Conservation (phyloP, 176 grass and related monocot species). For the Ananas comosus region DNA sequence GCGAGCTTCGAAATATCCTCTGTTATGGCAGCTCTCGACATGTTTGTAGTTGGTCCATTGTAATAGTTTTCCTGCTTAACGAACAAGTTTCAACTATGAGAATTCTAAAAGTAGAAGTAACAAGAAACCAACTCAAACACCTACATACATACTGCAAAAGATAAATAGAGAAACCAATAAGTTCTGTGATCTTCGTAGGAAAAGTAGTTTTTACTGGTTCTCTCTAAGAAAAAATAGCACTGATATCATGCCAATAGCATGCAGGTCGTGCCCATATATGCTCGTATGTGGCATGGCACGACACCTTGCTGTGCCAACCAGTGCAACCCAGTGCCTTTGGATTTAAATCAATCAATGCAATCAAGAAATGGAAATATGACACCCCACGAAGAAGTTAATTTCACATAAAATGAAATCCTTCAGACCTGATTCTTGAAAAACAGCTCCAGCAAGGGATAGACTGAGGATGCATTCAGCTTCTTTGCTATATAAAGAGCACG, state of each 20-base stretch:
- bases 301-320: neutral
- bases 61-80: constrained; percentile 57
- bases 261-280: neutral
- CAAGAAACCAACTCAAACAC: neutral
- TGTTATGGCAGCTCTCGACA: constrained; percentile 33
- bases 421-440: constrained; percentile 82
- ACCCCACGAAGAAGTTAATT: neutral
- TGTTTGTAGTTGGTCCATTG: constrained; percentile 42
- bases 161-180: neutral
- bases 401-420: neutral
- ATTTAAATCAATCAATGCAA: constrained; percentile 3
- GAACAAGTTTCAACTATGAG: constrained; percentile 5
- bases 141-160: neutral
- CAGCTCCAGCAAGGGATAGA: constrained; percentile 74
- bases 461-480: constrained; percentile 71
- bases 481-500: constrained; percentile 88
- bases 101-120: neutral
- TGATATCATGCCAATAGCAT: too few relatives aligned
- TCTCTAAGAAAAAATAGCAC: too few relatives aligned
- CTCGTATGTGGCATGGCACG: neutral
- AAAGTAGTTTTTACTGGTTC: too few relatives aligned
- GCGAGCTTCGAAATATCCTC: constrained; percentile 54
- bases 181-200: neutral
- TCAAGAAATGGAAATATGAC: neutral
- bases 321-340: neutral